A percentile compares a stretch with the other conserved stretches of the same genome.
These are phyloP conservation scores for Brassica nigra DNA, from an alignment of 345 rosid species.

Conservation along the genomic window DNA sequence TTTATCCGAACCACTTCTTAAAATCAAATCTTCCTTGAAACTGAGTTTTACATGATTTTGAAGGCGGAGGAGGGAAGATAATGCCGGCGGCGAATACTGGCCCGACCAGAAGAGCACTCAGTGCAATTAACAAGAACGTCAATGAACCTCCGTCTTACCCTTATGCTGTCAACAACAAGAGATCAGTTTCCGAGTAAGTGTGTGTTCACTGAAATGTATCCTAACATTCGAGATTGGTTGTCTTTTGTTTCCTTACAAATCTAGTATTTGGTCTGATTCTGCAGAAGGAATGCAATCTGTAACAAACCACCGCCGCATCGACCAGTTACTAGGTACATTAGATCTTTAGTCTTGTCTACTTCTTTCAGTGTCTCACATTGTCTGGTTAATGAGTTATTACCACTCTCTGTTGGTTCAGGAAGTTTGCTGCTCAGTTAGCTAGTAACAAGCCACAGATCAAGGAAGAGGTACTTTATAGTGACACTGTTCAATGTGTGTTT, in stretches of 20 bases:
- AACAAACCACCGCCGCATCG: slow-evolving; percentile 66
- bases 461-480: slow-evolving; percentile 47
- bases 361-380: slow-evolving; percentile 21
- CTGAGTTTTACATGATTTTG: slow-evolving; percentile 29
- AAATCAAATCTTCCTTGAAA: not conserved
- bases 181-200: slow-evolving; percentile 63
- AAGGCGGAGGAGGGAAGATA: slow-evolving; percentile 59
- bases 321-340: slow-evolving; percentile 75
- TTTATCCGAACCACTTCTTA: slow-evolving; percentile 1
- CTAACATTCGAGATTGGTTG: not conserved
- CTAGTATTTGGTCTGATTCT: not conserved
- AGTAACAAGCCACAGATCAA: slow-evolving; percentile 47
- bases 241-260: not conserved
- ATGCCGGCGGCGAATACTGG: slow-evolving; percentile 44
- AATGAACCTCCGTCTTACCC: slow-evolving; percentile 59
- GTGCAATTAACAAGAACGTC: slow-evolving; percentile 64
- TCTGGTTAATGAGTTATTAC: slow-evolving; percentile 5
- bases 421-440: slow-evolving; percentile 78
- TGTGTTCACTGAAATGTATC: not conserved
- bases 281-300: slow-evolving; percentile 53
- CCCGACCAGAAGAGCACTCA: slow-evolving; percentile 69
- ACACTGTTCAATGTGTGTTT: slow-evolving; percentile 16
- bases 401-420: slow-evolving; percentile 49
- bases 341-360: slow-evolving; percentile 20
- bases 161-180: slow-evolving; percentile 65